phyloP scores from a whole-genome alignment of 2,329 filamentous ascomycete genomes.

The Sarocladiaceae sp. region DNA sequence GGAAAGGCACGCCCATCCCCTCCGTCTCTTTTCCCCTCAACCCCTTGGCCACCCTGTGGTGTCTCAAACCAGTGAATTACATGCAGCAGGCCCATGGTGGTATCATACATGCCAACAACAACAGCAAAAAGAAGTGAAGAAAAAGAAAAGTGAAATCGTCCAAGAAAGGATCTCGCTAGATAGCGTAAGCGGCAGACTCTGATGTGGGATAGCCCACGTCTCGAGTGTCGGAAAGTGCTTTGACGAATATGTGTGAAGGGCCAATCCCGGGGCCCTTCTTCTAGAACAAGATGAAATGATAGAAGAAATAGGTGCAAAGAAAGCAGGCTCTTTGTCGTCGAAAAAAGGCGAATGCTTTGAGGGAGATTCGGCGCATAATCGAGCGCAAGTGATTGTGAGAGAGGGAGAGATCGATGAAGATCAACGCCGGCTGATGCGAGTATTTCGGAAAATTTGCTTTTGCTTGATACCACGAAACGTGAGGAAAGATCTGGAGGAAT shows the following conservation, averaged over 20 bases:
- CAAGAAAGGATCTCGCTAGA: not conserved
- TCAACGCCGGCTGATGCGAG: slow-evolving; percentile 9
- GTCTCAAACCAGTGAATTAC: slow-evolving; percentile 9
- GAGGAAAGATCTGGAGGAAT: not conserved
- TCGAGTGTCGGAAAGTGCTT: not conserved
- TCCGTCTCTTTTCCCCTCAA: not conserved
- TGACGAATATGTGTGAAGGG: not conserved
- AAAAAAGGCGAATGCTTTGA: no score
- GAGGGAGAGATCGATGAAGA: slow-evolving; percentile 4
- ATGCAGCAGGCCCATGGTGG: slow-evolving; percentile 8
- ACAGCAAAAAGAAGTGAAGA: slow-evolving; percentile 2
- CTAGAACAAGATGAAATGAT: not conserved
- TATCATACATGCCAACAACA: slow-evolving; percentile 7
- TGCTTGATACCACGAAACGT: not conserved
- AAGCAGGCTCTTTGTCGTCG: no score
- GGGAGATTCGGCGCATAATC: no score
- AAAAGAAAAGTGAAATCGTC: slow-evolving; percentile 1
- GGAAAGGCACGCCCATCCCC: not conserved
- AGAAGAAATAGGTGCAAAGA: not conserved
- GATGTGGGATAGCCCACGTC: no score
- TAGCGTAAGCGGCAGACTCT: no score
- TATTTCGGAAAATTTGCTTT: not conserved
- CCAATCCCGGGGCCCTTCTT: slow-evolving; percentile 3
- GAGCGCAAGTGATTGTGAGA: slow-evolving; percentile 2
- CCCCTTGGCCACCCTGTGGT: not conserved